phyloP scores from a whole-genome alignment of 2,329 filamentous ascomycete species.

The Ciborinia camelliae region DNA sequence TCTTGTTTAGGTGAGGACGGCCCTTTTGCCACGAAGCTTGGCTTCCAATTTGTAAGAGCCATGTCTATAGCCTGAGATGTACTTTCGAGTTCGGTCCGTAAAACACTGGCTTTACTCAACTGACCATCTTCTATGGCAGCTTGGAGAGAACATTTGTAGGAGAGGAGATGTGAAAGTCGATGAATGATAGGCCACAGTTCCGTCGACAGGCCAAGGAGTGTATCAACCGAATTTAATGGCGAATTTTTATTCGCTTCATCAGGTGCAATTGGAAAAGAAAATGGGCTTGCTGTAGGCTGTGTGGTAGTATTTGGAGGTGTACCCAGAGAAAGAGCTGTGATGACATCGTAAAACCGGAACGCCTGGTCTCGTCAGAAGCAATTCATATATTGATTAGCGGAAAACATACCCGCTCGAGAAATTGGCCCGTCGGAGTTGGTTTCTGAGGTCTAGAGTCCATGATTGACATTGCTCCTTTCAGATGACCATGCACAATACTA shows the following conservation, averaged over 20 bases:
- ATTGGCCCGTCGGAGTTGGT: constrained; percentile 51
- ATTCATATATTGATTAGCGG: background rate
- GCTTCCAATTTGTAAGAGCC: constrained; percentile 55
- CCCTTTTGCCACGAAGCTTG: constrained; percentile 44
- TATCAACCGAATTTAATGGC: constrained; percentile 47
- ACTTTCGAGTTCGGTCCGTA: constrained; percentile 33
- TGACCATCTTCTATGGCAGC: constrained; percentile 44
- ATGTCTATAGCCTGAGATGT: constrained; percentile 54
- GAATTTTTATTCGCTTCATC: constrained; percentile 41
- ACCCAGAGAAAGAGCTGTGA: constrained; percentile 58
- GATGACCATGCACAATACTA: constrained; percentile 57
- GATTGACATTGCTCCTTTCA: constrained; percentile 59
- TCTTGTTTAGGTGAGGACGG: constrained; percentile 14
- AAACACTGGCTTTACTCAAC: constrained; percentile 32
- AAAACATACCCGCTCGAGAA: constrained; percentile 54
- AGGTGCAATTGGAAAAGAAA: constrained; percentile 48
- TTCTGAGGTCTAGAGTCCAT: constrained; percentile 48
- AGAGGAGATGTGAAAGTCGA: constrained; percentile 53
- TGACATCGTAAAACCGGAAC: constrained; percentile 64
- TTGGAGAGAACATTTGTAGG: constrained; percentile 51
- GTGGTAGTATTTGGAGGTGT: constrained; percentile 53
- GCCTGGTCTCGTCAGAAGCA: constrained; percentile 44
- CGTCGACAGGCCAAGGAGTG: constrained; percentile 57
- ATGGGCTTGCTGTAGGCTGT: constrained; percentile 46
- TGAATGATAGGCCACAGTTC: constrained; percentile 63